Conservation (phyloP, 2,329 filamentous ascomycete species). For the Fulvia fulva region DNA sequence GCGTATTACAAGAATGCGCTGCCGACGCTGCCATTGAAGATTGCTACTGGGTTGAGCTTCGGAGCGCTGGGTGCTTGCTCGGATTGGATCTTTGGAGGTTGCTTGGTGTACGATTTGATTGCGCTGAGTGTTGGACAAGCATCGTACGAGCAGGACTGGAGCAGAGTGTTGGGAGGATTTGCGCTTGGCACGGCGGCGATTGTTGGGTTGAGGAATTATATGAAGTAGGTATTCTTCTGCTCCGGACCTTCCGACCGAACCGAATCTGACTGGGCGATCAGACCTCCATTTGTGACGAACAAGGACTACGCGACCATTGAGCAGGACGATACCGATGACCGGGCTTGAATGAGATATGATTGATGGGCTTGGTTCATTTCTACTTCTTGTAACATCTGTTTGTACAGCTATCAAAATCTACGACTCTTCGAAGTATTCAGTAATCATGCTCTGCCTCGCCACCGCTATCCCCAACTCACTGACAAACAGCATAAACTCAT, state of each 20-base stretch:
- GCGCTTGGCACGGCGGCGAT: constrained; percentile 52
- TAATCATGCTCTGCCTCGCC: neutral
- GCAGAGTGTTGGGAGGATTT: constrained; percentile 49
- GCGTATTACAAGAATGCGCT: constrained; percentile 52
- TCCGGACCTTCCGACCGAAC: constrained; percentile 3
- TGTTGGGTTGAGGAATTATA: constrained; percentile 50
- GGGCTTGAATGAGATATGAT: constrained; percentile 12
- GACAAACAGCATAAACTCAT: neutral
- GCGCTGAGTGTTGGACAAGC: constrained; percentile 54
- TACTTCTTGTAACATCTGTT: neutral
- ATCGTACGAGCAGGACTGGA: constrained; percentile 48
- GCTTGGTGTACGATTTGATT: constrained; percentile 56
- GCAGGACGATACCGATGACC: constrained; percentile 29
- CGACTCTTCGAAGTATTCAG: neutral
- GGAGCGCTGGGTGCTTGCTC: constrained; percentile 48
- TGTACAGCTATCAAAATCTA: neutral
- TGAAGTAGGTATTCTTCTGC: constrained; percentile 43
- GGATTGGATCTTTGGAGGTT: constrained; percentile 60
- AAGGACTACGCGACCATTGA: constrained; percentile 23
- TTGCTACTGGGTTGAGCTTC: constrained; percentile 53
- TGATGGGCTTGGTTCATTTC: neutral
- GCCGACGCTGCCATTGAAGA: constrained; percentile 47
- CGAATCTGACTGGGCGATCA: constrained; percentile 14
- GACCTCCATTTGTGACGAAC: constrained; percentile 31
- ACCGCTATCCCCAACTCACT: neutral